Conservation (phyloP, 2,329 filamentous ascomycete genomes). For the Aspergillus brunneoviolaceus region DNA sequence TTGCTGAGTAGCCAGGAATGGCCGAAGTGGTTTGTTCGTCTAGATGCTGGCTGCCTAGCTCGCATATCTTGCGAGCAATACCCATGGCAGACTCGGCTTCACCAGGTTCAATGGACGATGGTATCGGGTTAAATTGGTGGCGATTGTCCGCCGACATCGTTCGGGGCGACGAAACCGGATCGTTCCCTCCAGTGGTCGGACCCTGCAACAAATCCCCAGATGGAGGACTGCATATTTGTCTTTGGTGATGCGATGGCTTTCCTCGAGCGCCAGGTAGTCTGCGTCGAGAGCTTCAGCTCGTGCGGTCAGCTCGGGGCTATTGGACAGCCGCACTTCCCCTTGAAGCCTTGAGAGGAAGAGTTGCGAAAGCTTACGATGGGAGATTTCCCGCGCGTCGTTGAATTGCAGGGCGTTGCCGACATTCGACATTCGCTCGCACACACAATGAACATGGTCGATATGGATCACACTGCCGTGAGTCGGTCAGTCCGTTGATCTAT, state of each 20-base stretch:
- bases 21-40: conserved; percentile 35
- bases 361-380: conserved; percentile 15
- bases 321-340: background rate
- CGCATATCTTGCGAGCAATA: conserved; percentile 35
- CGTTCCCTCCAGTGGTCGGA: background rate
- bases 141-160: background rate
- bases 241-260: background rate
- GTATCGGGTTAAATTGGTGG: background rate
- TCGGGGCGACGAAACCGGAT: background rate
- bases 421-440: conserved; percentile 28
- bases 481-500: background rate
- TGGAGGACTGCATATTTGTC: background rate
- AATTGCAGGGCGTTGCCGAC: conserved; percentile 11
- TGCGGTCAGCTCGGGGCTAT: background rate
- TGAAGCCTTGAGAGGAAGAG: background rate
- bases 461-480: conserved; percentile 29
- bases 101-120: conserved; percentile 19
- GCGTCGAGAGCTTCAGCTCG: background rate
- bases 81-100: conserved; percentile 39
- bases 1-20: conserved; percentile 33
- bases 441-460: conserved; percentile 37
- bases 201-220: background rate
- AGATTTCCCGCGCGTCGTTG: conserved; percentile 4
- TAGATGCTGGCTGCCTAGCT: conserved; percentile 27
- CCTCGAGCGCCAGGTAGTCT: background rate